Conservation (phyloP, 352 stramenopile species). For the Phytophthora fragariaefolia region DNA sequence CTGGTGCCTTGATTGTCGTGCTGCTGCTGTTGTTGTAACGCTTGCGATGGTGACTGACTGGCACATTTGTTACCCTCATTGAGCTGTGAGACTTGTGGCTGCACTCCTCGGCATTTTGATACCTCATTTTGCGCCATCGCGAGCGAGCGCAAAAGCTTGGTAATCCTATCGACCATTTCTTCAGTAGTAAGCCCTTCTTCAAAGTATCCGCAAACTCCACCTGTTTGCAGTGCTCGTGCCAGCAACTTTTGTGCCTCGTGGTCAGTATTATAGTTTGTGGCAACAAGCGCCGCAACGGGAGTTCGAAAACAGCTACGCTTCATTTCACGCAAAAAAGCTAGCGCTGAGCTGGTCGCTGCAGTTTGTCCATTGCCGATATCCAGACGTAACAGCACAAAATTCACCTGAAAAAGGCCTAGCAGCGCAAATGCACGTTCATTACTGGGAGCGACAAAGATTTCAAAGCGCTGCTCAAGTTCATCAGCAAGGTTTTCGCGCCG, state of each 20-base stretch:
- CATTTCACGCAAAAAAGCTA: conserved; percentile 65
- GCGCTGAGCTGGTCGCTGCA: conserved; percentile 49
- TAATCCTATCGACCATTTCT: conserved; percentile 48
- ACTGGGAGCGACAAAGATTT: conserved; percentile 68
- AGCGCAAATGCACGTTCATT: conserved; percentile 70
- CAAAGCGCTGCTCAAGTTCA: conserved; percentile 65
- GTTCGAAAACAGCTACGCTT: conserved; percentile 63
- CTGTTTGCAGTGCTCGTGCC: conserved; percentile 52
- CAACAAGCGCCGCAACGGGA: conserved; percentile 57
- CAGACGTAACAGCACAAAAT: conserved; percentile 63
- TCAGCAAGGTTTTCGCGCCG: conserved; percentile 71
- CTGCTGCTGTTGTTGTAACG: conserved; percentile 1
- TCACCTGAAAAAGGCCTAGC: conserved; percentile 67
- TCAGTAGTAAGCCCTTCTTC: conserved; percentile 48
- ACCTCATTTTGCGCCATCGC: conserved; percentile 62
- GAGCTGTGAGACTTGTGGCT: conserved; percentile 19
- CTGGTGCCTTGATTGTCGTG: conserved; percentile 18
- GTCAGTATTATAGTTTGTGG: conserved; percentile 18
- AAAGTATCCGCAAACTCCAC: conserved; percentile 69
- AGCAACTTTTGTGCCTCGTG: conserved; percentile 58
- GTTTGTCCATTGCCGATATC: conserved; percentile 67
- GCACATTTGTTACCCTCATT: conserved; percentile 12
- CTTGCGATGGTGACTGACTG: conserved; percentile 15
- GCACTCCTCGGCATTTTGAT: conserved; percentile 46
- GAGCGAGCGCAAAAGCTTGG: conserved; percentile 63